Evolutionary conservation across 75 land plant species (phyloP).

Genomic region (Selaginella tamariscina): DNA sequence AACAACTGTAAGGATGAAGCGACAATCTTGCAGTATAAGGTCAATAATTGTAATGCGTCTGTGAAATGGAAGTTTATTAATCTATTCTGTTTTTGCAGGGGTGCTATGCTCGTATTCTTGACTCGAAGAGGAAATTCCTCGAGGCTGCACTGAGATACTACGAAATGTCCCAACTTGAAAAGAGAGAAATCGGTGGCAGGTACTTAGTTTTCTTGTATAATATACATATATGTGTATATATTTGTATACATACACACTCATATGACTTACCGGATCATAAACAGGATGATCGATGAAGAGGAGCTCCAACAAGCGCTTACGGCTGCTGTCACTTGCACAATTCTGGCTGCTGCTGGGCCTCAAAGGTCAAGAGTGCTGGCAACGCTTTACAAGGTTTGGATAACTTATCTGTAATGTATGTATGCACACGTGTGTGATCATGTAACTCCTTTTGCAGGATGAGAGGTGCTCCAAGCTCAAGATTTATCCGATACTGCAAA

Average conservation of each 20-base stretch:
- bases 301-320: slow-evolving; percentile 90
- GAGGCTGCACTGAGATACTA: slow-evolving; percentile 98
- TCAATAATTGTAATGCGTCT: slow-evolving; percentile 6
- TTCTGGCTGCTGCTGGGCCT: slow-evolving; percentile 97
- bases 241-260: background rate
- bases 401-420: no score
- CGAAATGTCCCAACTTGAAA: slow-evolving; percentile 88
- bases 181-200: slow-evolving; percentile 94
- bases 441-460: slow-evolving; percentile 43
- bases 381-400: slow-evolving; percentile 76
- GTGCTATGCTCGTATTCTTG: slow-evolving; percentile 93
- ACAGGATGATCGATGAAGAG: slow-evolving; percentile 77
- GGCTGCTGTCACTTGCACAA: slow-evolving; percentile 98
- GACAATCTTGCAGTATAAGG: slow-evolving; percentile 90
- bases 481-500: slow-evolving; percentile 91
- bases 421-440: background rate
- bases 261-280: background rate
- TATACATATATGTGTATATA: slow-evolving; percentile 7
- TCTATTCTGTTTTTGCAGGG: slow-evolving; percentile 38
- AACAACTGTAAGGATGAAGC: slow-evolving; percentile 88
- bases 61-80: background rate
- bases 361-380: slow-evolving; percentile 97
- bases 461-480: slow-evolving; percentile 95
- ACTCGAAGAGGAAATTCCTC: slow-evolving; percentile 85
- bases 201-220: slow-evolving; percentile 20